Base-by-base conservation (phyloP, 1,284 basidiomycete genomes). In the Boletus sp. region DNA sequence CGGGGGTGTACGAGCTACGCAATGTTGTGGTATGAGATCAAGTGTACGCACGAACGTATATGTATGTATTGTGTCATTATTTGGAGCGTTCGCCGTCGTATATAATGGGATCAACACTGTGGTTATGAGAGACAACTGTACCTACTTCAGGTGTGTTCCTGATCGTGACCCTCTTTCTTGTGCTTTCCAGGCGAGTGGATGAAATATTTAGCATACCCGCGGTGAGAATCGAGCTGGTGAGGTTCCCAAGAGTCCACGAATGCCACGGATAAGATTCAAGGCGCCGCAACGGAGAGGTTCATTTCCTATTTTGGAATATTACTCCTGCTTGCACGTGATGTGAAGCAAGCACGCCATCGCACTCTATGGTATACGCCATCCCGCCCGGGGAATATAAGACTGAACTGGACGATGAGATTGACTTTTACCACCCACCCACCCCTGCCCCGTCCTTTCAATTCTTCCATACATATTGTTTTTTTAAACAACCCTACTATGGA, bases 341-440 rank as follows among this genome's bases (percentile, higher is more conserved):
- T 49, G 72, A 74, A 62, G 55, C 39, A 47, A 71, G 66, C 69
- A 73, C 69, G 71, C 66, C 58, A 67, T 67, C 31, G 36, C n/a
- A 27, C 9, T 8, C 9, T 7, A 39, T 54, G 59, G 66, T 70
- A 51, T 51, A 73, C 72, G 61, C 60, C 56, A 73, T 73, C 42
- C 16, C 20, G 24, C 39, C 9, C 13, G n/a, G 15, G 15, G 12
- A 41, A 61, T 71, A 74, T 73, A 71, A 67, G 58, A 56, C 4
- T 0, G 15, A 9, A 4, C 18, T 7, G 15, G 39, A 46, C 16
- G 8, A 35, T 13, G 0, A 1, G 4, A 56, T 15, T 1, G 8
- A 5, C 1, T 16, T 63, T 20, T 53, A 13, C n/a, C 7, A 13
- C 51, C 42, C 13, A 18, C 35, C 20, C 15, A 41, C 9, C 18